Conservation (phyloP, 768 basidiomycete species). For the Mycena haematopus region DNA sequence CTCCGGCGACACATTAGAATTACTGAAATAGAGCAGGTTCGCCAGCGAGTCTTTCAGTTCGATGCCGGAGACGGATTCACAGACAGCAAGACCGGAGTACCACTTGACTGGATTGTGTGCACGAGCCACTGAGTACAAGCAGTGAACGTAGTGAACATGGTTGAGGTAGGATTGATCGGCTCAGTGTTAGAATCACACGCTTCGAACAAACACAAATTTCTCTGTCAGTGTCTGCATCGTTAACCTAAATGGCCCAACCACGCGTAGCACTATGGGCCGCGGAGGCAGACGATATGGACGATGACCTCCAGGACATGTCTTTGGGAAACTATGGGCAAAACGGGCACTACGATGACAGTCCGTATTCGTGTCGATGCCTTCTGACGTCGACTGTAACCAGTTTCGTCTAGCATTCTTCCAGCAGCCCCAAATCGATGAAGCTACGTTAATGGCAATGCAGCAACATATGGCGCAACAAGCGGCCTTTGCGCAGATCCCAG, state of each 20-base stretch:
- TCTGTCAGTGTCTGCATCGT: slow-evolving; percentile 5
- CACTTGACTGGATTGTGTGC: too few relatives aligned
- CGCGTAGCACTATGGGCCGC: slow-evolving; percentile 77
- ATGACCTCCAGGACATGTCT: slow-evolving; percentile 70
- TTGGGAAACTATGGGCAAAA: slow-evolving; percentile 75
- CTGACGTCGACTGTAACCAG: slow-evolving; percentile 18
- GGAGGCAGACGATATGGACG: slow-evolving; percentile 76
- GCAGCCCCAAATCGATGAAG: slow-evolving; percentile 74
- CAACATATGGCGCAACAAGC: slow-evolving; percentile 86
- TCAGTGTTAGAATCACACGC: slow-evolving; percentile 2
- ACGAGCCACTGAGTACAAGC: too few relatives aligned
- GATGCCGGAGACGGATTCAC: too few relatives aligned
- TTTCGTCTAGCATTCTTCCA: slow-evolving; percentile 49
- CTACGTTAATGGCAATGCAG: slow-evolving; percentile 73
- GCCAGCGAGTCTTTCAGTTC: too few relatives aligned
- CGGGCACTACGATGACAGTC: slow-evolving; percentile 72
- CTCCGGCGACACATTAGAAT: too few relatives aligned
- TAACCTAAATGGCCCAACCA: slow-evolving; percentile 61
- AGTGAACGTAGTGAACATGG: too few relatives aligned
- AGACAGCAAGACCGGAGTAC: too few relatives aligned
- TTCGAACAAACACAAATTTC: slow-evolving; percentile 21
- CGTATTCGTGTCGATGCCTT: slow-evolving; percentile 25
- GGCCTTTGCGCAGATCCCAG: slow-evolving; percentile 84
- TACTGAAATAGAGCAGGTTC: too few relatives aligned
- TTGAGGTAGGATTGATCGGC: background rate